These are phyloP conservation scores for Leishmania braziliensis DNA, from an alignment of 208 protist species.

Conservation along the genomic window DNA sequence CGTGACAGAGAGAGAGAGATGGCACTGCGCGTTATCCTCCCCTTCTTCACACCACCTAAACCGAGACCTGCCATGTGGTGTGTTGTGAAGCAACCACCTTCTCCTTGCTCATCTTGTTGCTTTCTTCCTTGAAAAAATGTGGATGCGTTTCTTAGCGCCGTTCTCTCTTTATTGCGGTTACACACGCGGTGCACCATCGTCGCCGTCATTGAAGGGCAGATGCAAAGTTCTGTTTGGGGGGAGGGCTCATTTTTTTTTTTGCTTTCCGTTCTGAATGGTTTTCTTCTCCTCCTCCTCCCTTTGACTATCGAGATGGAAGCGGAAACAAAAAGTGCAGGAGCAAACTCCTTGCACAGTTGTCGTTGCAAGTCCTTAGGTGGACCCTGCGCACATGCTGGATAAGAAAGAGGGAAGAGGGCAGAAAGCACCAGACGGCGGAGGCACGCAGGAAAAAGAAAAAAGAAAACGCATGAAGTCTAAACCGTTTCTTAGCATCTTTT, in stretches of 20 bases:
- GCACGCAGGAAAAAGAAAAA: background rate
- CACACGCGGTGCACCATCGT: background rate
- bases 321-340: background rate
- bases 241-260: background rate
- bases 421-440: background rate
- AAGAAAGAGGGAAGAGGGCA: background rate
- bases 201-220: background rate
- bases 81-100: background rate
- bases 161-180: background rate
- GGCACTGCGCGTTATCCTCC: background rate
- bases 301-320: background rate
- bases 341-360: conserved; percentile 10
- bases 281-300: background rate
- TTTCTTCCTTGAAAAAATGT: background rate
- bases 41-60: background rate
- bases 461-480: background rate
- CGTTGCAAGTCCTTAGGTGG: conserved; percentile 6
- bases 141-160: background rate
- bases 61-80: background rate
- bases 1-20: background rate
- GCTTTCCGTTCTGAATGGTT: background rate
- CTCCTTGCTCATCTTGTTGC: background rate
- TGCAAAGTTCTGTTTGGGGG: background rate
- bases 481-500: background rate
- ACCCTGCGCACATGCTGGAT: background rate